A percentile compares a stretch with the other conserved stretches of the same genome.
Conservation (phyloP, 2,329 filamentous ascomycete species). For the Diaporthe humulicola region DNA sequence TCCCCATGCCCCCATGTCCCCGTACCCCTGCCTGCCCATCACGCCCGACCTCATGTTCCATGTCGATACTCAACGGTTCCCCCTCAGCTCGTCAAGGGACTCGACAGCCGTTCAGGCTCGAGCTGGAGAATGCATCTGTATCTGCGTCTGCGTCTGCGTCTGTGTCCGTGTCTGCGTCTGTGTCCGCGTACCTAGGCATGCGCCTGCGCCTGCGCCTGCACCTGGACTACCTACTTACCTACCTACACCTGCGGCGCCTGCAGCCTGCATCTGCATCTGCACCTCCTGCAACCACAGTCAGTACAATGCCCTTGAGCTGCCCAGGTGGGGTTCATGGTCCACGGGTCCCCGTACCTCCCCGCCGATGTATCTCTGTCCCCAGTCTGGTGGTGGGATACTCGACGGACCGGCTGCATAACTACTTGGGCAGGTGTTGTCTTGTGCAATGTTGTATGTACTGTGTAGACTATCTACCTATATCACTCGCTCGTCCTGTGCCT, state of each 20-base stretch:
- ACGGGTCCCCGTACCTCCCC: slow-evolving; percentile 20
- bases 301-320: not conserved
- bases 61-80: slow-evolving; percentile 14
- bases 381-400: slow-evolving; percentile 14
- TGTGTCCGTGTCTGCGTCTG: not conserved
- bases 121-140: slow-evolving; percentile 6
- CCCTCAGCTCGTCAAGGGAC: slow-evolving; percentile 13
- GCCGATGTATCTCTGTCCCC: slow-evolving; percentile 21
- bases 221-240: not conserved
- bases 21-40: not conserved
- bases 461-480: not conserved
- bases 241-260: slow-evolving; percentile 2
- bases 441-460: not conserved
- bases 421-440: not conserved
- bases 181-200: slow-evolving; percentile 15
- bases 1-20: not conserved
- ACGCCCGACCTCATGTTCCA: not conserved
- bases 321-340: slow-evolving; percentile 25
- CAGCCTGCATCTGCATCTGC: slow-evolving; percentile 25
- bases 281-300: not conserved
- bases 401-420: slow-evolving; percentile 10
- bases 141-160: not conserved
- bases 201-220: slow-evolving; percentile 5
- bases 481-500: not conserved
- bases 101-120: slow-evolving; percentile 1